Percentiles rank a stretch among this genome's conserved stretches.
These are phyloP conservation scores for Saturnispora dispora DNA, from an alignment of 805 yeast genomes.

Conservation along the genomic window DNA sequence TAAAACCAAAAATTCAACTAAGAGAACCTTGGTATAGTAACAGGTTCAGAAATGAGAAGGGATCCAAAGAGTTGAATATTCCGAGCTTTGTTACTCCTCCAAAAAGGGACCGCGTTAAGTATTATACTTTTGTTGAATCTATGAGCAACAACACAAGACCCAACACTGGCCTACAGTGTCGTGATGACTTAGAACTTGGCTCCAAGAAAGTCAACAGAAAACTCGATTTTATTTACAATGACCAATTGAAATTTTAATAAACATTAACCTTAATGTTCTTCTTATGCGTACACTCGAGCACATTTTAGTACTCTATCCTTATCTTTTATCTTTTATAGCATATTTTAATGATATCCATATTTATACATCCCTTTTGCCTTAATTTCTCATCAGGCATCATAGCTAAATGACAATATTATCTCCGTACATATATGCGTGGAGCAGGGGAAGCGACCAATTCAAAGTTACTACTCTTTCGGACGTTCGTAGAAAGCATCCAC, in stretches of 20 bases:
- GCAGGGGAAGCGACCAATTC: constrained; percentile 15
- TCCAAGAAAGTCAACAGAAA: background rate
- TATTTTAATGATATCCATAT: background rate
- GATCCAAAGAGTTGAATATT: background rate
- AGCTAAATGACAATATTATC: constrained; percentile 20
- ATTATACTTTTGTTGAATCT: constrained; percentile 5
- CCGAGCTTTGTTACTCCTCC: constrained; percentile 13
- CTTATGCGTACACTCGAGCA: background rate
- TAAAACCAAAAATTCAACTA: constrained; percentile 2
- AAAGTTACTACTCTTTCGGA: constrained; percentile 15
- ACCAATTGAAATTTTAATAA: background rate
- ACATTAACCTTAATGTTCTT: background rate
- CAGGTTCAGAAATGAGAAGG: background rate
- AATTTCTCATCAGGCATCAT: background rate
- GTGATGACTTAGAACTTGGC: constrained; percentile 1
- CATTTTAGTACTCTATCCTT: background rate
- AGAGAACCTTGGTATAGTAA: constrained; percentile 11
- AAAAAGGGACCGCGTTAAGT: constrained; percentile 5
- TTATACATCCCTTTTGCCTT: background rate
- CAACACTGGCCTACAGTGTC: background rate
- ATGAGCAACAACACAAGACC: background rate
- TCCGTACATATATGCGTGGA: constrained; percentile 28
- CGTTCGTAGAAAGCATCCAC: constrained; percentile 10
- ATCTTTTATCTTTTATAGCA: background rate
- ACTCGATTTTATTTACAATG: constrained; percentile 3